These are phyloP conservation scores for Prototheca wickerhamii DNA, from an alignment of 163 green algal species.

Conservation along the genomic window DNA sequence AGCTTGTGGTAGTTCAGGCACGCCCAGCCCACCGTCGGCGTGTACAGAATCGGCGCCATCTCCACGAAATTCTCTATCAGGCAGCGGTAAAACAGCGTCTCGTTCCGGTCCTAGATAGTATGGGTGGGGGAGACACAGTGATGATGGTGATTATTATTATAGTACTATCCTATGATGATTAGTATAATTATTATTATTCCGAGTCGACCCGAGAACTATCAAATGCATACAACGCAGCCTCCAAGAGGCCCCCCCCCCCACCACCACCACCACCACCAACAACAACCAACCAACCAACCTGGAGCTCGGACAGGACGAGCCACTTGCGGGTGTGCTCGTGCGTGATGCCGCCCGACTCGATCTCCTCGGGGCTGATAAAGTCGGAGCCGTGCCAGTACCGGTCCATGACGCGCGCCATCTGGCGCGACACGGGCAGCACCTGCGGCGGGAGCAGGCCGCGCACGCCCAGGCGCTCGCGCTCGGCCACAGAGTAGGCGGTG, in stretches of 20 bases:
- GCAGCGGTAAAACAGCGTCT: constrained; percentile 70
- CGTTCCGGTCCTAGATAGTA: constrained; percentile 60
- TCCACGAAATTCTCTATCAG: constrained; percentile 62
- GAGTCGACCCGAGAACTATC: background rate
- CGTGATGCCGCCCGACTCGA: constrained; percentile 52
- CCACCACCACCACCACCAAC: background rate
- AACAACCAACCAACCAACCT: constrained; percentile 27
- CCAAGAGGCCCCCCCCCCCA: background rate
- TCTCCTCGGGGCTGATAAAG: constrained; percentile 44
- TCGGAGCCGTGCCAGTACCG: constrained; percentile 54
- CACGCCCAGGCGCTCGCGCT: constrained; percentile 82
- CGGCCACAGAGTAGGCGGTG: constrained; percentile 64
- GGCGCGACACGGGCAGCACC: constrained; percentile 59
- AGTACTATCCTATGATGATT: too few species aligned
- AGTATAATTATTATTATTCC: background rate
- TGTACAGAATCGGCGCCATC: constrained; percentile 66
- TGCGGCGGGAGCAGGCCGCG: constrained; percentile 76
- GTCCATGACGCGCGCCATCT: constrained; percentile 62
- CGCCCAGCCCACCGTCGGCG: constrained; percentile 57
- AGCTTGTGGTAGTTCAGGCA: constrained; percentile 67
- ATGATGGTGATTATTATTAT: background rate
- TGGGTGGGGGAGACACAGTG: background rate
- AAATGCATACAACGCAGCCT: background rate
- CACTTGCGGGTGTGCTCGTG: constrained; percentile 66
- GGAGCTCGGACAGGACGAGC: constrained; percentile 66